Evolutionary conservation across 352 stramenopile genomes (phyloP).

Genomic region (Phytophthora syringae): DNA sequence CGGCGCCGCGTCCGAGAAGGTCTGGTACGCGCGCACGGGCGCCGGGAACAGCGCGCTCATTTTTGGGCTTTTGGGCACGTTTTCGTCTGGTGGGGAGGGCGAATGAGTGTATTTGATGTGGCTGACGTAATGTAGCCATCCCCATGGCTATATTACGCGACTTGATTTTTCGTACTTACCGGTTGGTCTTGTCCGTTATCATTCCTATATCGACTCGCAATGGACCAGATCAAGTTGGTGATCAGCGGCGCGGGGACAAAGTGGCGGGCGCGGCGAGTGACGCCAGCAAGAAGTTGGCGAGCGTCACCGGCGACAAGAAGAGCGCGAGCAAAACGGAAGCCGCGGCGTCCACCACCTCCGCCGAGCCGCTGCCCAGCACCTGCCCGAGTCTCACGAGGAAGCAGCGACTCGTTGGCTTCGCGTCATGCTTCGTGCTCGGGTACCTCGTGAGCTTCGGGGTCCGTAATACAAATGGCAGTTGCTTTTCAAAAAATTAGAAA

Average conservation of each 20-base stretch:
- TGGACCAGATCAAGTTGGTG: conserved; percentile 85
- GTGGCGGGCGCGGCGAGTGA: conserved; percentile 31
- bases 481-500: not conserved
- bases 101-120: no score
- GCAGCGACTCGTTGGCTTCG: conserved; percentile 80
- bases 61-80: not conserved
- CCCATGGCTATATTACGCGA: no score
- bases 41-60: conserved; percentile 83
- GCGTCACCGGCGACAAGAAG: conserved; percentile 34
- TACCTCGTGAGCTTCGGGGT: conserved; percentile 87
- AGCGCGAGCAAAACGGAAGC: conserved; percentile 7
- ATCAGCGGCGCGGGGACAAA: conserved; percentile 59
- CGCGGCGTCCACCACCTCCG: conserved; percentile 13
- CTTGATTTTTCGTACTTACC: not conserved
- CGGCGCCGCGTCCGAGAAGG: conserved; percentile 52
- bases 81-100: not conserved
- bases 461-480: conserved; percentile 35
- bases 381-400: conserved; percentile 72
- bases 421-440: conserved; percentile 75
- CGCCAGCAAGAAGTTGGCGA: conserved; percentile 52
- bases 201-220: conserved; percentile 32
- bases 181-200: conserved; percentile 20
- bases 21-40: conserved; percentile 77
- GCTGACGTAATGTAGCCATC: no score
- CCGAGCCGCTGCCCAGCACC: conserved; percentile 57